These are phyloP conservation scores for Porcisia hertigi DNA, from an alignment of 208 protist species.

Conservation along the genomic window DNA sequence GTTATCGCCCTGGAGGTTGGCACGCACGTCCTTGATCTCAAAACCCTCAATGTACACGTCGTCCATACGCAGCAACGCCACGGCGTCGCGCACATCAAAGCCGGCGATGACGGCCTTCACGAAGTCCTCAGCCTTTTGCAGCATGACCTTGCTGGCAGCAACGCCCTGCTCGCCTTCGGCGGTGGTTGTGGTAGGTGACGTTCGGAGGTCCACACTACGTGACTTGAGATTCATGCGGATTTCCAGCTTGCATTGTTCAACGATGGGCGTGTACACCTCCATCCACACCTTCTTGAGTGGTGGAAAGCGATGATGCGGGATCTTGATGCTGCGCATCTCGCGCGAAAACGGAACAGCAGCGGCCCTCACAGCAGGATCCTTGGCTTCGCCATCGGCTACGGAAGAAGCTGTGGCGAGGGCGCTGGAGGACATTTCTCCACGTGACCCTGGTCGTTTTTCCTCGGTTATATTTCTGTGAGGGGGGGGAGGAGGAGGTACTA, in stretches of 20 bases:
- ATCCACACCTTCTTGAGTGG: conserved; percentile 98
- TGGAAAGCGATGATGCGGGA: conserved; percentile 97
- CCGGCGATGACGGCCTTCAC: conserved; percentile 98
- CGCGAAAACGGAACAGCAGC: conserved; percentile 41
- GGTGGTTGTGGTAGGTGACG: conserved; percentile 84
- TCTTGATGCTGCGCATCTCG: conserved; percentile 83
- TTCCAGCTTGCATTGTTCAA: conserved; percentile 99
- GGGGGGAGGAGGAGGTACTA: not conserved
- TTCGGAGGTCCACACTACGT: conserved; percentile 95
- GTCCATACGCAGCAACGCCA: conserved; percentile 99
- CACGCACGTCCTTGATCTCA: conserved; percentile 97
- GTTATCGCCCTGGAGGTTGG: conserved; percentile 91
- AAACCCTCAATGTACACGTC: conserved; percentile 99
- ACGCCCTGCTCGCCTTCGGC: conserved; percentile 34
- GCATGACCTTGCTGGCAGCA: conserved; percentile 56
- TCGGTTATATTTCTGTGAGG: not conserved
- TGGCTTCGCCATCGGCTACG: conserved; percentile 8
- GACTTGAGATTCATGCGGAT: conserved; percentile 98
- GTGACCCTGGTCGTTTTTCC: not conserved
- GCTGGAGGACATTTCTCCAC: not conserved
- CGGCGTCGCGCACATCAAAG: conserved; percentile 96
- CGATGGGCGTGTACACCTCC: conserved; percentile 98
- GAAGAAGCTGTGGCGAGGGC: conserved; percentile 1
- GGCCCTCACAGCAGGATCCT: conserved; percentile 12
- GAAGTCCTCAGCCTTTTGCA: conserved; percentile 99